These are phyloP conservation scores for Diplodia intermedia DNA, from an alignment of 2,329 filamentous ascomycete species.

Conservation along the genomic window DNA sequence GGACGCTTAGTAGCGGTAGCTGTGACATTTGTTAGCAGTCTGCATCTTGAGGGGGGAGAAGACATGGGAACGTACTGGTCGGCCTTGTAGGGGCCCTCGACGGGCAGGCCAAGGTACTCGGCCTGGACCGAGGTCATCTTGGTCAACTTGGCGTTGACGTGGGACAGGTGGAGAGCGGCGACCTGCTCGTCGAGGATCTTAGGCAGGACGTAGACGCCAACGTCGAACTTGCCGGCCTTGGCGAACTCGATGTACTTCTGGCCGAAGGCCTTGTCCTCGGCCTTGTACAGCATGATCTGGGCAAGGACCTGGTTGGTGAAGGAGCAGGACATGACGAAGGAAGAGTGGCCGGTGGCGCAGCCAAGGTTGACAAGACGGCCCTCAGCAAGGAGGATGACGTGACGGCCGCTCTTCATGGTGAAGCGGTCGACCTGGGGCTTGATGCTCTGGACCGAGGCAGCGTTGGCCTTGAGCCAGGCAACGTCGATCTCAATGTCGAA, in stretches of 20 bases:
- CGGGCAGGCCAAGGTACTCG: slow-evolving; percentile 87
- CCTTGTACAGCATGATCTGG: slow-evolving; percentile 98
- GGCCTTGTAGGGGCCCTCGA: slow-evolving; percentile 93
- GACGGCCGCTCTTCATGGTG: slow-evolving; percentile 88
- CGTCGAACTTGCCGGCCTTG: slow-evolving; percentile 85
- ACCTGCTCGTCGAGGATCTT: slow-evolving; percentile 99
- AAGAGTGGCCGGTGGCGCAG: slow-evolving; percentile 98
- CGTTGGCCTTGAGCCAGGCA: slow-evolving; percentile 98
- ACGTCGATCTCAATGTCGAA: slow-evolving; percentile 99
- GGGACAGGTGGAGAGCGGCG: slow-evolving; percentile 87
- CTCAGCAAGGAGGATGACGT: slow-evolving; percentile 98
- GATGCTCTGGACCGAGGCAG: slow-evolving; percentile 93
- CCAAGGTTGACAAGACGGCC: slow-evolving; percentile 99
- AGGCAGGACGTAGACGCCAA: slow-evolving; percentile 95
- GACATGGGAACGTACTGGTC: slow-evolving; percentile 71
- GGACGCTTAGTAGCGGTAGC: slow-evolving; percentile 46
- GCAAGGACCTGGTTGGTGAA: slow-evolving; percentile 99
- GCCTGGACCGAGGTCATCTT: slow-evolving; percentile 85
- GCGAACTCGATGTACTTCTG: slow-evolving; percentile 97
- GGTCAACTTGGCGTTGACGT: slow-evolving; percentile 94
- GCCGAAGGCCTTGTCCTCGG: slow-evolving; percentile 82
- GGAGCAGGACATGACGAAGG: slow-evolving; percentile 99
- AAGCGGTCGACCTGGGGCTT: slow-evolving; percentile 99
- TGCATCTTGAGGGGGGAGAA: slow-evolving; percentile 37
- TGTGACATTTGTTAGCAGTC: slow-evolving; percentile 41